Conservation (phyloP, 1,284 basidiomycete species). For the Cutaneotrichosporon sp. region DNA sequence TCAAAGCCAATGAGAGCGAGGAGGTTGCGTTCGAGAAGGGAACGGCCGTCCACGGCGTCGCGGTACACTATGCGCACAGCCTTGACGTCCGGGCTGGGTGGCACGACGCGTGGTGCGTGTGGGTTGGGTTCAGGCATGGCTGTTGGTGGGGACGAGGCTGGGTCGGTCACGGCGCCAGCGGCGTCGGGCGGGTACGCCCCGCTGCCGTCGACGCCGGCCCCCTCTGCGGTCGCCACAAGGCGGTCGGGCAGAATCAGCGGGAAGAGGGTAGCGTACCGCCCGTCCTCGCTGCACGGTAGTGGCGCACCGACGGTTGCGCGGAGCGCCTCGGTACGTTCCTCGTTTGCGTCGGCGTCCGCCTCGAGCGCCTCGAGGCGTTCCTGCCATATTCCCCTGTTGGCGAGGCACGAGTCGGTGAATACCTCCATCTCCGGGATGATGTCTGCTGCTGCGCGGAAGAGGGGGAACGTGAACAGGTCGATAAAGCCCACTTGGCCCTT, state of each 20-base stretch:
- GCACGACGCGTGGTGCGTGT: neutral
- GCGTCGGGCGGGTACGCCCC: neutral
- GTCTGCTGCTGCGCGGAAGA: slow-evolving; percentile 67
- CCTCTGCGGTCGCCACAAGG: slow-evolving; percentile 16
- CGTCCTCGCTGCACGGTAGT: slow-evolving; percentile 33
- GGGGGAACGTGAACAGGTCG: slow-evolving; percentile 69
- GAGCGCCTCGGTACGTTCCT: slow-evolving; percentile 10
- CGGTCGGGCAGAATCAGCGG: slow-evolving; percentile 44
- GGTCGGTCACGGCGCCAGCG: slow-evolving; percentile 6
- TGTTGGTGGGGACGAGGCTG: slow-evolving; percentile 4
- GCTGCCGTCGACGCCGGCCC: slow-evolving; percentile 8
- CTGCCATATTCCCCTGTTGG: slow-evolving; percentile 65
- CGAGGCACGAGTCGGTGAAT: slow-evolving; percentile 60
- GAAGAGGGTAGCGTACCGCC: slow-evolving; percentile 47
- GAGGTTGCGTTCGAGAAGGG: slow-evolving; percentile 8
- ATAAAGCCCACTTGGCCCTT: slow-evolving; percentile 87
- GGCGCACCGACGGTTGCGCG: slow-evolving; percentile 26
- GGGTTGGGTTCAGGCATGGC: slow-evolving; percentile 3
- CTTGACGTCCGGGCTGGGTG: slow-evolving; percentile 1
- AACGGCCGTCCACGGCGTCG: slow-evolving; percentile 11
- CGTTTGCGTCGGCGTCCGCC: slow-evolving; percentile 9
- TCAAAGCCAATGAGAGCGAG: slow-evolving; percentile 15
- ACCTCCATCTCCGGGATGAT: slow-evolving; percentile 66
- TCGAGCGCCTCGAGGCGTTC: slow-evolving; percentile 52
- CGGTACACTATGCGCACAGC: slow-evolving; percentile 13